These are phyloP conservation scores for Geotrichum phurueaensis DNA, from an alignment of 1,139 yeast genomes.

Conservation along the genomic window DNA sequence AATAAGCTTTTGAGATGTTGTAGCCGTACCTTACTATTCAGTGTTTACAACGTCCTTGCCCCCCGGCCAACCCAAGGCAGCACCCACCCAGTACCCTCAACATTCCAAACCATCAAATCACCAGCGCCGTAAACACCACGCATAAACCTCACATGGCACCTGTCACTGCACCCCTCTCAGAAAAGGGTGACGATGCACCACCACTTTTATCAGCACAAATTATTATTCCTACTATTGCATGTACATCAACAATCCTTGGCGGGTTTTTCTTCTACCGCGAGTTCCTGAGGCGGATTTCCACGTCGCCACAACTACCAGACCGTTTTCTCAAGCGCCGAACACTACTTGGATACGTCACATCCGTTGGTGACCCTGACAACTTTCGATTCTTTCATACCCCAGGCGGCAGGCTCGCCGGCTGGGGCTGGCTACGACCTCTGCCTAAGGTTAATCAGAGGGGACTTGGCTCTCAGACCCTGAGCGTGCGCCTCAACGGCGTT, in stretches of 20 bases:
- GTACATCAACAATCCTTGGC: conserved; percentile 26
- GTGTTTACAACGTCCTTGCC: background rate
- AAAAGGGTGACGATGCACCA: conserved; percentile 3
- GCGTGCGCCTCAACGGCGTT: conserved; percentile 82
- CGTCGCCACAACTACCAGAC: conserved; percentile 30
- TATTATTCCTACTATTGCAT: conserved; percentile 25
- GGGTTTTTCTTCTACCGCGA: conserved; percentile 29
- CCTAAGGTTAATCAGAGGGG: conserved; percentile 43
- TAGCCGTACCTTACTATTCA: background rate
- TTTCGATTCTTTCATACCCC: conserved; percentile 91
- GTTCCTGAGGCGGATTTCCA: conserved; percentile 33
- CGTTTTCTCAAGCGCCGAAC: conserved; percentile 37
- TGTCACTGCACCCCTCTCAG: background rate
- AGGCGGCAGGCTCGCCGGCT: conserved; percentile 79
- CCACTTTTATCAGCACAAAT: conserved; percentile 19
- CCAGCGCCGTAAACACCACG: background rate
- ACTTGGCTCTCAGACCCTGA: conserved; percentile 35
- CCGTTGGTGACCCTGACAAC: conserved; percentile 97
- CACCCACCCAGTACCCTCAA: background rate
- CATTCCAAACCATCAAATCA: background rate
- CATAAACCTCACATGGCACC: background rate
- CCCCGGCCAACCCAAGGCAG: background rate
- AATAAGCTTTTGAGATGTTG: background rate
- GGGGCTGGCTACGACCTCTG: conserved; percentile 78
- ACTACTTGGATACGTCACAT: conserved; percentile 74